Evolutionary conservation across 106 monocot genomes (phyloP).

Genomic region (Acanthochlamys bracteata): DNA sequence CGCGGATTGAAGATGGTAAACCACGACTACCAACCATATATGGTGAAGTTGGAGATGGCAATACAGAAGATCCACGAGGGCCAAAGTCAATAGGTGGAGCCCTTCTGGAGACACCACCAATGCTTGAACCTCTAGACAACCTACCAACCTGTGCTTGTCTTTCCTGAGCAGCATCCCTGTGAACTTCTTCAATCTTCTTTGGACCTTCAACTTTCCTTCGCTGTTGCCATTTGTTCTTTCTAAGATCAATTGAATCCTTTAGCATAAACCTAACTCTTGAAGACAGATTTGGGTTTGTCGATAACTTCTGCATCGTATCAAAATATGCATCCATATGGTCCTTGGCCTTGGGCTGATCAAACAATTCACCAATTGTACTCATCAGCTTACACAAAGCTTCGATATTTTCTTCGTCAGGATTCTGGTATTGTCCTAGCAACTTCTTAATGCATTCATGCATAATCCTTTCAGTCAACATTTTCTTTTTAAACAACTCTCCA

Average conservation of each 20-base stretch:
- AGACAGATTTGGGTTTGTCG: slow-evolving; percentile 53
- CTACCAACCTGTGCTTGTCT: slow-evolving; percentile 73
- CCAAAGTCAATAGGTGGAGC: slow-evolving; percentile 52
- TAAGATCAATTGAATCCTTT: slow-evolving; percentile 79
- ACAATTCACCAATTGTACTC: slow-evolving; percentile 86
- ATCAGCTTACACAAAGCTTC: slow-evolving; percentile 92
- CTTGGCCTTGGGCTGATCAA: slow-evolving; percentile 74
- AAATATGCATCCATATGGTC: slow-evolving; percentile 84
- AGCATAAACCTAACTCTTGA: slow-evolving; percentile 85
- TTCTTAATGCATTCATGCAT: slow-evolving; percentile 96
- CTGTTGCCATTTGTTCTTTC: slow-evolving; percentile 86
- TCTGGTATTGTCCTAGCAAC: slow-evolving; percentile 58
- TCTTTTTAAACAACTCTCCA: slow-evolving; percentile 90
- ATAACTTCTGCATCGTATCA: slow-evolving; percentile 49
- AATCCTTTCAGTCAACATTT: slow-evolving; percentile 84
- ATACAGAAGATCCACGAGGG: slow-evolving; percentile 29
- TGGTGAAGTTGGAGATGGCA: slow-evolving; percentile 50
- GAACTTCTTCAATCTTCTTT: slow-evolving; percentile 96
- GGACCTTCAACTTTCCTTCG: slow-evolving; percentile 91
- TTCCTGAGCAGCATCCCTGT: slow-evolving; percentile 91
- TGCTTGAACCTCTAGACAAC: slow-evolving; percentile 45
- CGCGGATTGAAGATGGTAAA: slow-evolving; percentile 33
- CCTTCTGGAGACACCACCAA: slow-evolving; percentile 38
- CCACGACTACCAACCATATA: slow-evolving; percentile 19
- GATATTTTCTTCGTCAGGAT: slow-evolving; percentile 83